Evolutionary conservation across 2,329 filamentous ascomycete genomes (phyloP).

Genomic region (Pseudogymnoascus sp.): DNA sequence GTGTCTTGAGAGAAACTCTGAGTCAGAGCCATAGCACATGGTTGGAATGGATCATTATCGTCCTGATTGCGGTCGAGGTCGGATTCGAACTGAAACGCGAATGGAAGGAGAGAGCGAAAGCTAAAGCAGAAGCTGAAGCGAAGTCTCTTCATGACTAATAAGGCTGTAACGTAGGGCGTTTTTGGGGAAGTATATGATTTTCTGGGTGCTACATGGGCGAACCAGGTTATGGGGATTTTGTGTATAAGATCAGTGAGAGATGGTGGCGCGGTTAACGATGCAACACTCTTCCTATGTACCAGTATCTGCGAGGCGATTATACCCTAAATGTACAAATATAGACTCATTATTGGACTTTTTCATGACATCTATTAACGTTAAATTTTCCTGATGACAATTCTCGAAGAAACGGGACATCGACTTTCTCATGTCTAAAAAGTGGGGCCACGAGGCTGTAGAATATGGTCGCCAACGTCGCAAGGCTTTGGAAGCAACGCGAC

Average conservation of each 20-base stretch:
- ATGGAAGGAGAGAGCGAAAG: conserved; percentile 23
- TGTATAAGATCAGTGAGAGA: neutral
- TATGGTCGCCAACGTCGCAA: neutral
- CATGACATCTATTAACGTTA: neutral
- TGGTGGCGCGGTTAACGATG: neutral
- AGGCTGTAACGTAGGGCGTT: neutral
- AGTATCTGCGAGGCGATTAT: neutral
- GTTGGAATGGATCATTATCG: conserved; percentile 92
- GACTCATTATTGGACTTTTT: neutral
- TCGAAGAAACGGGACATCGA: neutral
- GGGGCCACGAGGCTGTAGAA: neutral
- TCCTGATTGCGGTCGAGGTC: conserved; percentile 87
- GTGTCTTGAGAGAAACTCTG: conserved; percentile 75
- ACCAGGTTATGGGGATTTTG: neutral
- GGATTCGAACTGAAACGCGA: conserved; percentile 67
- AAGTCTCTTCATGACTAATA: neutral
- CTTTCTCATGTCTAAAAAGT: neutral
- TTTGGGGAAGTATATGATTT: neutral
- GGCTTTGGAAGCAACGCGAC: neutral
- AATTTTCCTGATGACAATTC: neutral
- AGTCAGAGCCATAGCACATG: conserved; percentile 84
- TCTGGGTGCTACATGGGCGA: neutral
- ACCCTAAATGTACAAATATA: conserved; percentile 1
- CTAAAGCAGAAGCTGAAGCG: neutral
- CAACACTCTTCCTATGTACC: neutral